Percentiles rank a stretch among this genome's conserved stretches.
Evolutionary conservation across 805 yeast species (phyloP).

Genomic region (Blastobotrys mokoenaii): DNA sequence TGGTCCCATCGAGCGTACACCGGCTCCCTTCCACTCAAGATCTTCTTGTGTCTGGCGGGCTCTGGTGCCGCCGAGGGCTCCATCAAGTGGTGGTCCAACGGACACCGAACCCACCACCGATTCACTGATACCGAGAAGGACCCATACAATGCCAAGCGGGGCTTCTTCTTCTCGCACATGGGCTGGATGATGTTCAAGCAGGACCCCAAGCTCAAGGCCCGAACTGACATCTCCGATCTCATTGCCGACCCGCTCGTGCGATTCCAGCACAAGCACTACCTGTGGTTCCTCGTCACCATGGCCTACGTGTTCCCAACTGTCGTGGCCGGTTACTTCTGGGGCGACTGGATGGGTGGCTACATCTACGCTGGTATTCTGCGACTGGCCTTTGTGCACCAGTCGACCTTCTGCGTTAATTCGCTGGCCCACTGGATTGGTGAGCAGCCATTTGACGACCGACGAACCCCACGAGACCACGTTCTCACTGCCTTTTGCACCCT

Average conservation of each 20-base stretch:
- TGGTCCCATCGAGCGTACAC: constrained; percentile 57
- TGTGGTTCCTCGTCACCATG: constrained; percentile 40
- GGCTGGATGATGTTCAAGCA: constrained; percentile 80
- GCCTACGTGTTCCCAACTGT: constrained; percentile 57
- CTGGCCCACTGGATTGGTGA: constrained; percentile 73
- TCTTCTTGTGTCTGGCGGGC: constrained; percentile 51
- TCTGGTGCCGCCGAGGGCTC: constrained; percentile 71
- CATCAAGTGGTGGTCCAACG: constrained; percentile 67
- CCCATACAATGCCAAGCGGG: constrained; percentile 78
- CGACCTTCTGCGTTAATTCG: constrained; percentile 69
- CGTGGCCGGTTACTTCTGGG: constrained; percentile 60
- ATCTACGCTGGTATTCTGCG: constrained; percentile 73
- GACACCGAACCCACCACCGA: constrained; percentile 87
- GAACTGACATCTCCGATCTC: constrained; percentile 61
- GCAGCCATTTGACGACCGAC: constrained; percentile 65
- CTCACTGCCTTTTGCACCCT: constrained; percentile 57
- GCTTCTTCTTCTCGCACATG: constrained; percentile 73
- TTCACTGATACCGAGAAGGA: constrained; percentile 82
- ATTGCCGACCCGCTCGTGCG: constrained; percentile 46
- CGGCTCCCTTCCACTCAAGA: constrained; percentile 37
- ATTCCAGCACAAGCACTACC: constrained; percentile 69
- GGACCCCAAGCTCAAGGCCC: constrained; percentile 52
- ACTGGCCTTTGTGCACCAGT: constrained; percentile 67
- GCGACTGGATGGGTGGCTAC: constrained; percentile 69
- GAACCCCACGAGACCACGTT: constrained; percentile 65